Conservation (phyloP, 2,329 filamentous ascomycete genomes). For the Trichoderma sp. region DNA sequence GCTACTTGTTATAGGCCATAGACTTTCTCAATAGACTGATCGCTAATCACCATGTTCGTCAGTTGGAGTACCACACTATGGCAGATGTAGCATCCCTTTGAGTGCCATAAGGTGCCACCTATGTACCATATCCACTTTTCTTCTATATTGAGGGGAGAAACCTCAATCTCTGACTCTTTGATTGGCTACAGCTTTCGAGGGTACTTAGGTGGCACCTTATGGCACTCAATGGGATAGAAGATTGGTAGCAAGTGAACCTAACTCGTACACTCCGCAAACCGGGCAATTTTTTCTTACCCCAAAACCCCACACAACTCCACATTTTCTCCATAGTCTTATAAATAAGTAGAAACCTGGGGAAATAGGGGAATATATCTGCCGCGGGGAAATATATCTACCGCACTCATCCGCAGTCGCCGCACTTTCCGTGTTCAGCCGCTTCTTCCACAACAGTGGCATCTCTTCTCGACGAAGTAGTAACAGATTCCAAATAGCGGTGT, state of each 20-base stretch:
- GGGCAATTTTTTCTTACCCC: neutral
- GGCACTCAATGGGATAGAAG: too few species aligned
- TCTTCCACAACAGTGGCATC: neutral
- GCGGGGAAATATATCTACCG: neutral
- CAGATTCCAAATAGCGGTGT: neutral
- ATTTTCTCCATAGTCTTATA: neutral
- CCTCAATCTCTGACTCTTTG: too few species aligned
- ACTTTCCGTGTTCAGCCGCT: neutral
- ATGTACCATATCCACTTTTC: too few species aligned
- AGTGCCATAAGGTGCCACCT: too few species aligned
- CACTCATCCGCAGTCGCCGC: neutral
- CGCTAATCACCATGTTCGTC: neutral
- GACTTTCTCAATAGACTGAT: neutral
- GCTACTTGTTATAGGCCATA: neutral
- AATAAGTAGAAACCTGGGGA: neutral
- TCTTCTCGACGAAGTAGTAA: neutral
- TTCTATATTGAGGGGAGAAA: too few species aligned
- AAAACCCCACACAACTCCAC: neutral
- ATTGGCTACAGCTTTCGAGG: too few species aligned
- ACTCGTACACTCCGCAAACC: neutral
- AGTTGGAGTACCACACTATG: neutral
- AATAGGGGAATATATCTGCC: neutral
- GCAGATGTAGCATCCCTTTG: too few species aligned
- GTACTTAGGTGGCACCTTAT: too few species aligned
- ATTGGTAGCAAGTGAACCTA: neutral